Evolutionary conservation across 2,329 filamentous ascomycete species (phyloP).

Genomic region (Madurella mycetomatis): DNA sequence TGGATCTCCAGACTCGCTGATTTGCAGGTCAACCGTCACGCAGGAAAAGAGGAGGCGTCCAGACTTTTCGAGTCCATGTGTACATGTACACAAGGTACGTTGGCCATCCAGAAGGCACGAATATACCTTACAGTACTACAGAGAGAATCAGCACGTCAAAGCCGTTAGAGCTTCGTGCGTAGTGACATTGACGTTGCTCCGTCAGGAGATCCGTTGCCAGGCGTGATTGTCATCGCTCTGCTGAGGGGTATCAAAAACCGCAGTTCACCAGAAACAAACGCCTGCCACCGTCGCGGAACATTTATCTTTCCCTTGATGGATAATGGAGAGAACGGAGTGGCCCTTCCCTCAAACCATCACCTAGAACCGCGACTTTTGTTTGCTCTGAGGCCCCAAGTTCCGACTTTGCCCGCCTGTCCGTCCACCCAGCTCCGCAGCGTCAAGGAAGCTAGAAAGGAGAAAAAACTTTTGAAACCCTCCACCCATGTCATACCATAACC

Average conservation of each 20-base stretch:
- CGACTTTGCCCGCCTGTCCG: neutral
- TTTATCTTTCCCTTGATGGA: neutral
- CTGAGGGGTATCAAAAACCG: conserved; percentile 35
- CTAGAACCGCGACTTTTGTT: neutral
- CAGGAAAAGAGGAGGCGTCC: too few relatives aligned
- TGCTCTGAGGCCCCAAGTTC: neutral
- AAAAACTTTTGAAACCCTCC: conserved; percentile 15
- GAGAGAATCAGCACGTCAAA: too few relatives aligned
- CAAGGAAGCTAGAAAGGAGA: neutral
- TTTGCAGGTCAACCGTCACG: too few relatives aligned
- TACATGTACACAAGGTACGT: too few relatives aligned
- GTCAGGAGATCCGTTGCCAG: neutral
- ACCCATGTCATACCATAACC: conserved; percentile 11
- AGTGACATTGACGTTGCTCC: too few relatives aligned
- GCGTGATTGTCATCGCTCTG: conserved; percentile 17
- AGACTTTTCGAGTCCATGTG: too few relatives aligned
- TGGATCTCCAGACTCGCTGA: too few relatives aligned
- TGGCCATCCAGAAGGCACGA: too few relatives aligned
- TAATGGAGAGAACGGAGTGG: neutral
- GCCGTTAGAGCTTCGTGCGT: too few relatives aligned
- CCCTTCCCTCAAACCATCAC: neutral
- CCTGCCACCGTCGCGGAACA: conserved; percentile 14
- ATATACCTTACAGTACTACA: too few relatives aligned
- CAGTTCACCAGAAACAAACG: conserved; percentile 45
- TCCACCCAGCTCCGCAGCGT: neutral